phyloP scores from a whole-genome alignment of 78 protist species.

The Dictyostelium firmibasis region DNA sequence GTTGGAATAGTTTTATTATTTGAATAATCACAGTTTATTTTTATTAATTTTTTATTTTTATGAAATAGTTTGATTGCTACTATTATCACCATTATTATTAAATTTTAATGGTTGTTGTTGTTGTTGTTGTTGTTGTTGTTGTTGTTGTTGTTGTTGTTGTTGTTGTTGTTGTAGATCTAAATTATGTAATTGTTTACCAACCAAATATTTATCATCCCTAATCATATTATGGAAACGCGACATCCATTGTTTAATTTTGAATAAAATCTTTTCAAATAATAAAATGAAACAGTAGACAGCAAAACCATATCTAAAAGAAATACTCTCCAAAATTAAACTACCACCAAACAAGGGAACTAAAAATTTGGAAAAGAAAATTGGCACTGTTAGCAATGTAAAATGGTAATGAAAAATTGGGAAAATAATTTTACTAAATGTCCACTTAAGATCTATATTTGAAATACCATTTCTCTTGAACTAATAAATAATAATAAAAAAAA shows the following conservation, averaged over 20 bases:
- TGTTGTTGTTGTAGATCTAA: slow-evolving; percentile 29
- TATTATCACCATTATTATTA: background rate
- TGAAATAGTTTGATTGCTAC: background rate
- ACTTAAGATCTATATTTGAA: slow-evolving; percentile 18
- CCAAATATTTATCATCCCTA: slow-evolving; percentile 54
- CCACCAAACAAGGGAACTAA: slow-evolving; percentile 65
- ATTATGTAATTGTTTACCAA: slow-evolving; percentile 73
- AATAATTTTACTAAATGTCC: slow-evolving; percentile 29
- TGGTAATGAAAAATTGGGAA: slow-evolving; percentile 52
- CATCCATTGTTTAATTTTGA: background rate
- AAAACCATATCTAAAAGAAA: slow-evolving; percentile 41
- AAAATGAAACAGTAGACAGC: slow-evolving; percentile 21
- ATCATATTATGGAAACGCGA: slow-evolving; percentile 12
- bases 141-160: slow-evolving; percentile 3
- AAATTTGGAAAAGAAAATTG: slow-evolving; percentile 33
- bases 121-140: slow-evolving; percentile 6
- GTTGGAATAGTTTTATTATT: background rate
- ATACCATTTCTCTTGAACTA: slow-evolving; percentile 52
- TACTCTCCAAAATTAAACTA: slow-evolving; percentile 16
- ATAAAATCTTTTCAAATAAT: background rate
- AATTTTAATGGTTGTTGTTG: background rate
- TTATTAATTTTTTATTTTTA: background rate
- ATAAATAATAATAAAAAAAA: background rate
- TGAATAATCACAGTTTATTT: background rate
- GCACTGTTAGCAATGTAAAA: slow-evolving; percentile 48